phyloP scores from a whole-genome alignment of 805 yeast species.

The Cyberlindnera mississippiensis region DNA sequence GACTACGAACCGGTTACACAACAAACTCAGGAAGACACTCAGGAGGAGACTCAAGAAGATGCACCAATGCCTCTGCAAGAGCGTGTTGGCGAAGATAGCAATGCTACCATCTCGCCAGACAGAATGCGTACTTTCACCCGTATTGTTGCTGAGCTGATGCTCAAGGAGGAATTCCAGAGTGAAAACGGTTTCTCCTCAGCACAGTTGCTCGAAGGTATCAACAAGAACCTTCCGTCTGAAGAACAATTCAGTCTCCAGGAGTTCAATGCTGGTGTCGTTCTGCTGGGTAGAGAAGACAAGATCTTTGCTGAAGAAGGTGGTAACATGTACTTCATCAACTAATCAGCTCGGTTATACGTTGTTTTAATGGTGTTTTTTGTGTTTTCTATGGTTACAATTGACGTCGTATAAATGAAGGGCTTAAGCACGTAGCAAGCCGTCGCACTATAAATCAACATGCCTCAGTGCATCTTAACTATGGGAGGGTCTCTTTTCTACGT shows the following conservation, averaged over 20 bases:
- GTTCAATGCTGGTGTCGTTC: slow-evolving; percentile 33
- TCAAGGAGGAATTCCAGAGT: slow-evolving; percentile 19
- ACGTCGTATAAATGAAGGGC: no score
- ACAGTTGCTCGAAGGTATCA: slow-evolving; percentile 32
- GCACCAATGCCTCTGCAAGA: slow-evolving; percentile 5
- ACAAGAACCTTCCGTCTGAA: slow-evolving; percentile 32
- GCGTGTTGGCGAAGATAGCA: slow-evolving; percentile 1
- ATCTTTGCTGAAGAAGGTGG: slow-evolving; percentile 33
- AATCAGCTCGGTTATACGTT: not conserved
- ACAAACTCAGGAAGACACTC: slow-evolving; percentile 9
- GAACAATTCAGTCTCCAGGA: slow-evolving; percentile 35
- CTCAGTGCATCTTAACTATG: no score
- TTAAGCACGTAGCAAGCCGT: no score
- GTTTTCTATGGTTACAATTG: no score
- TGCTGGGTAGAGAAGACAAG: slow-evolving; percentile 29
- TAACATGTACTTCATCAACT: slow-evolving; percentile 7
- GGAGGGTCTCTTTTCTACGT: no score
- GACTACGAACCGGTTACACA: slow-evolving; percentile 14
- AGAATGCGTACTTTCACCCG: slow-evolving; percentile 13
- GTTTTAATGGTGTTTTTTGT: no score
- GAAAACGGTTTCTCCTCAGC: slow-evolving; percentile 32
- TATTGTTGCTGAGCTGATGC: slow-evolving; percentile 10
- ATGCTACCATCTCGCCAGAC: slow-evolving; percentile 14
- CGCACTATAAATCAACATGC: no score
- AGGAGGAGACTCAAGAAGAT: slow-evolving; percentile 2